These are phyloP conservation scores for Clavispora vitiphila DNA, from an alignment of 805 yeast genomes.

Conservation along the genomic window DNA sequence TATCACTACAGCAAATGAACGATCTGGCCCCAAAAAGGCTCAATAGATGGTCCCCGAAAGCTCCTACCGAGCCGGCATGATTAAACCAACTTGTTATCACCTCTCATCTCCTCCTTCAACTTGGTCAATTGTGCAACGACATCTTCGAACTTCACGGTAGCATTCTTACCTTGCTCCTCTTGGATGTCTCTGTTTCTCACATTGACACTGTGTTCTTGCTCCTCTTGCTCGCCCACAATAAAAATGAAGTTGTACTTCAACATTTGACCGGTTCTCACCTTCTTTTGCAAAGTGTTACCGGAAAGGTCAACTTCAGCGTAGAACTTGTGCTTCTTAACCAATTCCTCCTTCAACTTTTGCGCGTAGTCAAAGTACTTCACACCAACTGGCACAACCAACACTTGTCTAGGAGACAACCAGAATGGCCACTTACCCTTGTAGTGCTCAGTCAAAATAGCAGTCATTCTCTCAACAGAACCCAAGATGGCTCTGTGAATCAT, in stretches of 20 bases:
- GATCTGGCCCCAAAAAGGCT: not conserved
- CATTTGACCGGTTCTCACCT: constrained; percentile 94
- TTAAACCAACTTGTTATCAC: constrained; percentile 47
- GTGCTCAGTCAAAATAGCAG: constrained; percentile 96
- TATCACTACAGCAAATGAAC: not conserved
- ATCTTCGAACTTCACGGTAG: constrained; percentile 64
- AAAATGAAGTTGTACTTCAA: constrained; percentile 93
- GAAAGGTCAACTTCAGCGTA: constrained; percentile 89
- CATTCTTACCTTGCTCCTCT: constrained; percentile 90
- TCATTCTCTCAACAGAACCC: constrained; percentile 99
- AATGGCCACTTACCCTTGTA: constrained; percentile 99
- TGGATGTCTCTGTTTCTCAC: constrained; percentile 95
- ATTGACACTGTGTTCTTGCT: constrained; percentile 73
- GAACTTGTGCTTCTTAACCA: constrained; percentile 67
- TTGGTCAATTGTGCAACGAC: constrained; percentile 65
- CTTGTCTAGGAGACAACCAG: constrained; percentile 99
- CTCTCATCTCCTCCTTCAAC: constrained; percentile 71
- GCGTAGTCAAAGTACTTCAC: constrained; percentile 91
- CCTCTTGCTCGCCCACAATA: constrained; percentile 95
- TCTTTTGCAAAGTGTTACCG: constrained; percentile 97
- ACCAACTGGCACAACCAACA: constrained; percentile 94
- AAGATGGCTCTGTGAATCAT: constrained; percentile 99
- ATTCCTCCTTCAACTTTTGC: constrained; percentile 62
- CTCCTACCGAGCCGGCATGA: not conserved
- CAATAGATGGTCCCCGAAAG: not conserved